phyloP scores from a whole-genome alignment of 202 grass and related monocot species.

The Eragrostis tef region DNA sequence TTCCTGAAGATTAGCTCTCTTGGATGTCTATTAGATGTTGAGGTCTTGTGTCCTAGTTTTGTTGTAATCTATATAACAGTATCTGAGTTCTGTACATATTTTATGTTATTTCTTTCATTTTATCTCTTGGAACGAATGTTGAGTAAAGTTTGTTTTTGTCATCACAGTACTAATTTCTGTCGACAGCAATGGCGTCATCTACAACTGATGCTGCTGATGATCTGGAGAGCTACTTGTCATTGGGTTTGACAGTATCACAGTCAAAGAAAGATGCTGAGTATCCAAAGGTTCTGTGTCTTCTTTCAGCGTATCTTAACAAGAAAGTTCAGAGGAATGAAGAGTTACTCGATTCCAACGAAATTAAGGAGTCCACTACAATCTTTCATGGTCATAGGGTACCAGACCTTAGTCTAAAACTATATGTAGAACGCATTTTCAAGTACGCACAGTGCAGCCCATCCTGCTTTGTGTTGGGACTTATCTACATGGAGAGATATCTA shows the following conservation, averaged over 20 bases:
- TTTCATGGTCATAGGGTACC: slow-evolving; percentile 81
- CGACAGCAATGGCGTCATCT: slow-evolving; percentile 53
- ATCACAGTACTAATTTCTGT: slow-evolving; percentile 50
- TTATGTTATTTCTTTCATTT: not conserved
- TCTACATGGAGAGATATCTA: slow-evolving; percentile 93
- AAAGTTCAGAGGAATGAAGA: slow-evolving; percentile 68
- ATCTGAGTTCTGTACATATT: not conserved
- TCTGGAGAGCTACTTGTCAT: slow-evolving; percentile 62
- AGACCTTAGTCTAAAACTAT: slow-evolving; percentile 73
- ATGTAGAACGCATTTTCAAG: slow-evolving; percentile 90
- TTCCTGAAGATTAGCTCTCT: not conserved
- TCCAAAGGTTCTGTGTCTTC: slow-evolving; percentile 76
- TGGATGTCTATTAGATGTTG: too few relatives aligned
- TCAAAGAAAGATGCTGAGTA: slow-evolving; percentile 53
- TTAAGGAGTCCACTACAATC: slow-evolving; percentile 60
- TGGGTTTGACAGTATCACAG: slow-evolving; percentile 65
- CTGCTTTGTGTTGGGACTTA: slow-evolving; percentile 79
- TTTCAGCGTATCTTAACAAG: slow-evolving; percentile 66
- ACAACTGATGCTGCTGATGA: slow-evolving; percentile 41
- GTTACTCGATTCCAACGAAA: slow-evolving; percentile 54
- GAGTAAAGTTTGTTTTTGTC: too few relatives aligned
- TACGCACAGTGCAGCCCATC: slow-evolving; percentile 89
- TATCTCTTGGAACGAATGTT: not conserved
- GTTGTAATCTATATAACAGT: not conserved
- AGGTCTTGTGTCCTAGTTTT: not conserved